Percentiles rank a stretch among this genome's conserved stretches.
These are phyloP conservation scores for Diutina pseudorugosa DNA, from an alignment of 1,139 yeast genomes.

Conservation along the genomic window DNA sequence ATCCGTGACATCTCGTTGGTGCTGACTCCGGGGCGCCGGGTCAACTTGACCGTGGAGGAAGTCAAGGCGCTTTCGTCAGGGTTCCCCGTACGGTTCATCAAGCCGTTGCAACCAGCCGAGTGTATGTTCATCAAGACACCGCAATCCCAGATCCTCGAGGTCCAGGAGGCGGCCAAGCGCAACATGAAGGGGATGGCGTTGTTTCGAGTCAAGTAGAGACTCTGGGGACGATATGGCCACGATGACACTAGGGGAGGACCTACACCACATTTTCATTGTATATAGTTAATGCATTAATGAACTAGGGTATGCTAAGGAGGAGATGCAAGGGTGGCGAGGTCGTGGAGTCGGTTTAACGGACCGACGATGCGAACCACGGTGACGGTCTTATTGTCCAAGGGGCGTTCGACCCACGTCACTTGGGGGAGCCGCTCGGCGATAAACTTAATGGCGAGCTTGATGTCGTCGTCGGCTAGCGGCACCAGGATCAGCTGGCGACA, in stretches of 20 bases:
- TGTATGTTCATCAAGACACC: constrained; percentile 50
- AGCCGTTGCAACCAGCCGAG: constrained; percentile 86
- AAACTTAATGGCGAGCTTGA: not conserved
- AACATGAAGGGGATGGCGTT: constrained; percentile 67
- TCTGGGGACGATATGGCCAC: not conserved
- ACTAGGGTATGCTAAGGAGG: not conserved
- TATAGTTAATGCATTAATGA: constrained; percentile 1
- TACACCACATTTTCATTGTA: not conserved
- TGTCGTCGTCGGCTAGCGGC: not conserved
- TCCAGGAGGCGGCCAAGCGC: constrained; percentile 76
- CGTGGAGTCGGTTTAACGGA: not conserved
- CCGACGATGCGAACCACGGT: not conserved
- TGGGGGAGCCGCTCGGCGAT: not conserved
- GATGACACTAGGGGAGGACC: too few species aligned
- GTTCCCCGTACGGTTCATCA: constrained; percentile 55
- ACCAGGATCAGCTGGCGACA: not conserved
- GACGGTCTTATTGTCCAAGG: not conserved
- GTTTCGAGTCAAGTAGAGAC: constrained; percentile 55
- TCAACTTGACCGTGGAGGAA: constrained; percentile 51
- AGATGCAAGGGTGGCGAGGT: not conserved
- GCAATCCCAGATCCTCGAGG: constrained; percentile 46
- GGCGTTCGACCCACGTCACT: not conserved
- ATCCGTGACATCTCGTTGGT: constrained; percentile 60
- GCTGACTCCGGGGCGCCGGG: constrained; percentile 76
- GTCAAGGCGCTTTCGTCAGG: constrained; percentile 70